A percentile compares a stretch with the other conserved stretches of the same genome.
Evolutionary conservation across 169 alveolate genomes (phyloP).

Genomic region (Theileria orientalis): DNA sequence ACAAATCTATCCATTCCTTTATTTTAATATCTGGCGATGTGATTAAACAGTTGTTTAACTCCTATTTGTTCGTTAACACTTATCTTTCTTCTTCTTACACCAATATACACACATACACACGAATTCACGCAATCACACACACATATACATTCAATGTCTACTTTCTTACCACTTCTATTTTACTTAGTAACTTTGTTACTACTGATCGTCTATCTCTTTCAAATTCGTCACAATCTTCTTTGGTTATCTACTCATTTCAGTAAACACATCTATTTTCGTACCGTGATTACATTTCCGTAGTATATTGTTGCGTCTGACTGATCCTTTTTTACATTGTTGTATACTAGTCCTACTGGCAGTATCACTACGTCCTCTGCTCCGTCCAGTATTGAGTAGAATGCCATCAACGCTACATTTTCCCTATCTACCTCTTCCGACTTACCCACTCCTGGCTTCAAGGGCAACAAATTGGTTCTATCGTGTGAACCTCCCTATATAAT

Average conservation of each 20-base stretch:
- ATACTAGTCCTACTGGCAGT: constrained; percentile 86
- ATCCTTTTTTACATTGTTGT: constrained; percentile 78
- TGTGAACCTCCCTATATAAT: constrained; percentile 89
- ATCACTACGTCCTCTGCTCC: constrained; percentile 88
- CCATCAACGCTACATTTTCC: constrained; percentile 77
- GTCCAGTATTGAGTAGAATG: constrained; percentile 88
- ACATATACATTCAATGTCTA: no score
- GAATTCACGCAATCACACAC: no score
- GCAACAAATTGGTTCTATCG: constrained; percentile 90
- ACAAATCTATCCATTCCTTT: constrained; percentile 74
- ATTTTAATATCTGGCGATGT: constrained; percentile 79
- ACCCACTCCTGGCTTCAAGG: constrained; percentile 92
- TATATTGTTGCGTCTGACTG: constrained; percentile 83
- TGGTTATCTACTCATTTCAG: constrained; percentile 51
- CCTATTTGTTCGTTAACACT: constrained; percentile 33
- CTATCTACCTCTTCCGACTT: not conserved
- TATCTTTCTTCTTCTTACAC: no score
- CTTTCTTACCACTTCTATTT: constrained; percentile 62
- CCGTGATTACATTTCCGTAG: constrained; percentile 82
- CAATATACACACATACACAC: no score
- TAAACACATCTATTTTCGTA: not conserved
- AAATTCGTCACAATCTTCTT: constrained; percentile 73
- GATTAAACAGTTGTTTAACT: constrained; percentile 76
- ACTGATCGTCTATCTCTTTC: constrained; percentile 71
- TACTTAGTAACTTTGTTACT: constrained; percentile 67